phyloP scores from a whole-genome alignment of 352 stramenopile genomes.

The Blastocystis sp. region DNA sequence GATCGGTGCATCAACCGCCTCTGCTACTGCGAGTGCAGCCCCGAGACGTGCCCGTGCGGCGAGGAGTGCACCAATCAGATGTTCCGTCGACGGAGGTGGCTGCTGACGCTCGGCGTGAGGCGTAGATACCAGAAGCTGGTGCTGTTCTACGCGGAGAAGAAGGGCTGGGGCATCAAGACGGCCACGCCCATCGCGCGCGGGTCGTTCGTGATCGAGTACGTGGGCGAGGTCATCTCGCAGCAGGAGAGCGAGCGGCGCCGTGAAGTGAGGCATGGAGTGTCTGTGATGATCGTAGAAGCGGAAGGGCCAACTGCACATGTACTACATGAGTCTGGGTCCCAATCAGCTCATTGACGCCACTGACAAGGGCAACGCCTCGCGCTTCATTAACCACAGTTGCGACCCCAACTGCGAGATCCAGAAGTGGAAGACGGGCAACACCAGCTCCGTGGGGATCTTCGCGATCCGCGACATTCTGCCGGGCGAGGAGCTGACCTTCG shows the following conservation, averaged over 20 bases:
- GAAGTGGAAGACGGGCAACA: conserved; percentile 77
- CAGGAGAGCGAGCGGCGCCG: conserved; percentile 79
- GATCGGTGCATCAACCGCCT: conserved; percentile 49
- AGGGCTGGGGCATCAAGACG: conserved; percentile 76
- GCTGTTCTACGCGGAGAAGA: conserved; percentile 75
- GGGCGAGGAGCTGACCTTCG: conserved; percentile 82
- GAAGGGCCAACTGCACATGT: conserved; percentile 76
- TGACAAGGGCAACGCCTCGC: conserved; percentile 76
- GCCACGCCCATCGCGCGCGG: conserved; percentile 79
- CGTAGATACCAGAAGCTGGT: conserved; percentile 69
- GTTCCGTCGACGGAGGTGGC: conserved; percentile 16
- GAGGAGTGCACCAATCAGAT: conserved; percentile 74
- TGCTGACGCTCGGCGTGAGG: neutral
- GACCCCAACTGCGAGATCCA: conserved; percentile 78
- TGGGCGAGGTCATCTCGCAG: conserved; percentile 88
- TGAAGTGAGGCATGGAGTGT: conserved; percentile 72
- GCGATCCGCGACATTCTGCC: conserved; percentile 79
- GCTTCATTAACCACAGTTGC: conserved; percentile 78
- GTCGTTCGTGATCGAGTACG: conserved; percentile 86
- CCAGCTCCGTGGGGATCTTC: conserved; percentile 79
- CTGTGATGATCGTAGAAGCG: conserved; percentile 14
- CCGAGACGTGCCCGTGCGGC: conserved; percentile 42
- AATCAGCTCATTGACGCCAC: conserved; percentile 75
- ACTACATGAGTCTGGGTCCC: conserved; percentile 76
- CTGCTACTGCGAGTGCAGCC: conserved; percentile 39